Evolutionary conservation across 371 early-diverging fungal genomes (phyloP).

Genomic region (Blakeslea trispora): DNA sequence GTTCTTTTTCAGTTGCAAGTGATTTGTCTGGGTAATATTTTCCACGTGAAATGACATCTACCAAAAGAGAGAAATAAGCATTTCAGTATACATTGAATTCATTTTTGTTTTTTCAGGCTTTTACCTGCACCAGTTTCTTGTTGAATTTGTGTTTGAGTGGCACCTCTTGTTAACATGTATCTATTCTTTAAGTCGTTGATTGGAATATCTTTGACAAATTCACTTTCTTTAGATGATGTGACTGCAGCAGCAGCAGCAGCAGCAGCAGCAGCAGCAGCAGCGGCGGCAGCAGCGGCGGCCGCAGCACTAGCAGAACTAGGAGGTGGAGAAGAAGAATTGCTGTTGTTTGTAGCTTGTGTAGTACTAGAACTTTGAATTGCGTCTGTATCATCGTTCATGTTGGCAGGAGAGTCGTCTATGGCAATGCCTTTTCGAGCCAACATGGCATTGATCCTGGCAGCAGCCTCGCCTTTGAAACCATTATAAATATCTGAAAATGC

Average conservation of each 20-base stretch:
- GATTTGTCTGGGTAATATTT: slow-evolving; percentile 76
- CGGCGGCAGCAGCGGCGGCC: no score
- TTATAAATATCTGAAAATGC: not conserved
- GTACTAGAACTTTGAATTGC: not conserved
- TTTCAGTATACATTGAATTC: no score
- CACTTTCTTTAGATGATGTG: slow-evolving; percentile 29
- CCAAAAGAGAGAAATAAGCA: no score
- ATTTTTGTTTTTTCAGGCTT: no score
- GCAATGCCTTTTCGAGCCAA: slow-evolving; percentile 54
- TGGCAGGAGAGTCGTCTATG: slow-evolving; percentile 12
- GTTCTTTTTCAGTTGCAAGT: slow-evolving; percentile 72
- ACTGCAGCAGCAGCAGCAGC: not conserved
- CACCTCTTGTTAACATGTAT: slow-evolving; percentile 77
- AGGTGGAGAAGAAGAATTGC: not conserved
- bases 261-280: not conserved
- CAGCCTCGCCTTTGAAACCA: slow-evolving; percentile 45
- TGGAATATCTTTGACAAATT: slow-evolving; percentile 64
- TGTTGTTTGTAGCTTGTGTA: not conserved
- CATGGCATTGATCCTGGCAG: slow-evolving; percentile 62
- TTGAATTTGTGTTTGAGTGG: slow-evolving; percentile 73
- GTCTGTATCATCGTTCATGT: not conserved
- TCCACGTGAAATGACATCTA: slow-evolving; percentile 82
- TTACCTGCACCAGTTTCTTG: slow-evolving; percentile 74
- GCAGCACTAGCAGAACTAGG: no score
- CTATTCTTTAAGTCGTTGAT: slow-evolving; percentile 85